These are phyloP conservation scores for Arctostaphylos glauca DNA, from an alignment of 148 eudicot species.

Conservation along the genomic window DNA sequence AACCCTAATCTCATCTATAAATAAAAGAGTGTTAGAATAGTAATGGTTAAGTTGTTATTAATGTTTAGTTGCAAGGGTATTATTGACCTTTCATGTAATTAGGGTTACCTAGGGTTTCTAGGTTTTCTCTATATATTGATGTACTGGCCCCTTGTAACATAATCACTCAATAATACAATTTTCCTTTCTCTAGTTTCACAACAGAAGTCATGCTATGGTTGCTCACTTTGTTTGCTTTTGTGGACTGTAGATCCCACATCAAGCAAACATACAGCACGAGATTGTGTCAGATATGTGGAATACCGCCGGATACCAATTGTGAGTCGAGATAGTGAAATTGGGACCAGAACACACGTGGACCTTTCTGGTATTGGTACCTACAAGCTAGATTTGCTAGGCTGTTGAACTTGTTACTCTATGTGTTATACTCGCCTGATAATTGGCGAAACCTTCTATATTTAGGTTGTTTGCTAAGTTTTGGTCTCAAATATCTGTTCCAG, in stretches of 20 bases:
- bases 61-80: too few relatives aligned
- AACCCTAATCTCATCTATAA: too few relatives aligned
- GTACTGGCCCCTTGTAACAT: too few relatives aligned
- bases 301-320: not conserved
- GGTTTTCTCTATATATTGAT: too few relatives aligned
- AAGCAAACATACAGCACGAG: not conserved
- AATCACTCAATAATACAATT: too few relatives aligned
- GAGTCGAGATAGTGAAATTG: not conserved
- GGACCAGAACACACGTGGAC: not conserved
- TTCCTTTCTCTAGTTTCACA: too few relatives aligned
- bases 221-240: not conserved
- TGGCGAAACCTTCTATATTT: not conserved
- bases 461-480: not conserved
- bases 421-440: not conserved
- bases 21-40: too few relatives aligned
- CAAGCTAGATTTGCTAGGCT: not conserved
- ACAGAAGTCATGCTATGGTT: not conserved
- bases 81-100: not conserved
- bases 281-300: not conserved
- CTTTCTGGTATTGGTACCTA: not conserved
- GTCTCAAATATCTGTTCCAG: not conserved
- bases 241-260: not conserved
- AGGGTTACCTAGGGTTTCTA: too few relatives aligned
- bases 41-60: too few relatives aligned
- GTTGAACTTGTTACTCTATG: not conserved